Base-by-base conservation (phyloP, 495 filamentous ascomycete genomes). In the Trichoderma virens region DNA sequence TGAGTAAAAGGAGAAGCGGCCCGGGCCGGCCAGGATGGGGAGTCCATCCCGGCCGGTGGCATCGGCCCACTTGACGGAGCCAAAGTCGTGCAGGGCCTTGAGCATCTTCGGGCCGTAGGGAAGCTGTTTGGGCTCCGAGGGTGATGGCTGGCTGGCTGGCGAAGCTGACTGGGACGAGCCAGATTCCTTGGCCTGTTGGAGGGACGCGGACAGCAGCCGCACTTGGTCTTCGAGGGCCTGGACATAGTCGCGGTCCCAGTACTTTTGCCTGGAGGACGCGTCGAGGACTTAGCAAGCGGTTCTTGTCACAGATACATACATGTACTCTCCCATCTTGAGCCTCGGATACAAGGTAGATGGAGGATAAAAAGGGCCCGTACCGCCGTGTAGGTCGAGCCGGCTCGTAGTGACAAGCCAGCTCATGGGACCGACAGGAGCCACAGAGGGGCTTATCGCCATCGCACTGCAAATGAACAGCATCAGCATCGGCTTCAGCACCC, bases 211-310 rank as follows among this genome's bases (percentile, higher is more conserved):
- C 23, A 62, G 61, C 38, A 62, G 23, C 38, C 38, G 32, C 4
- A 62, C 38, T 35, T 62, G 61, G 23, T 62, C 61, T n/a, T 62
- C 61, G 13, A 62, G 61, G 30, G 61, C 30, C 35, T 43, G 38
- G 1, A 62, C 61, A 45, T 62, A 62, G 61, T 62, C 61, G 18
- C 32, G 31, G 20, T 62, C 61, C 61, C 61, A 62, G 38, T 62
- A 62, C 20, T 62, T 62, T 30, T 43, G 61, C 13, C 61, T 62
- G 35, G 25, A 9, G 7, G 8, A 14, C 51, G n/a, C n/a, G n/a
- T 27, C 23, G n/a, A 9, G 9, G 9, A 51, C 16, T 51, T 20
- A 27, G 45, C 20, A 51, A 51, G n/a, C 18, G 9, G 16, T 56
- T 13, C 9, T 30, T 0, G 3, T 13, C 7, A 30, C 3, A 20